Percentiles rank a stretch among this genome's conserved stretches.
Evolutionary conservation across 768 basidiomycete genomes (phyloP).

Genomic region (Agaricus blazei): DNA sequence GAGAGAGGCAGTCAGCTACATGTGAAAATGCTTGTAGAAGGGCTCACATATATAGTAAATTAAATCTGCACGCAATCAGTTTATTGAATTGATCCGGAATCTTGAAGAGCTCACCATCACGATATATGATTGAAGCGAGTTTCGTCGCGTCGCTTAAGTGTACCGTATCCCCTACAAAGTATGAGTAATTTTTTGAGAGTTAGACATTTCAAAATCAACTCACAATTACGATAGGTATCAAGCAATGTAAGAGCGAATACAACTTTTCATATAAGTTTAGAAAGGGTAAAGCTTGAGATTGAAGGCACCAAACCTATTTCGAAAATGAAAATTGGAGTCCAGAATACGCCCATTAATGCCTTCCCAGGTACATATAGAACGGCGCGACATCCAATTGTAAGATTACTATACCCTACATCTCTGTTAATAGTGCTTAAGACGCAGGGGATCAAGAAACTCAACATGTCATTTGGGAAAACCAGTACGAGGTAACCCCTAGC

Average conservation of each 20-base stretch:
- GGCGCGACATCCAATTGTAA: not conserved
- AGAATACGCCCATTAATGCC: not conserved
- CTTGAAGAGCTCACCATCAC: not conserved
- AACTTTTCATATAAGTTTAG: not conserved
- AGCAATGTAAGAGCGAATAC: not conserved
- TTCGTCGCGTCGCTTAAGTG: not conserved
- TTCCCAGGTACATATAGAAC: not conserved
- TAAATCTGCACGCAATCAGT: not conserved
- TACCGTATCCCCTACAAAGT: not conserved
- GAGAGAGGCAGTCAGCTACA: not conserved
- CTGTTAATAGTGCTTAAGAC: not conserved
- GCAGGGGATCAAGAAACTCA: not conserved
- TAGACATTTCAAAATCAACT: not conserved
- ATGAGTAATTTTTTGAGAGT: not conserved
- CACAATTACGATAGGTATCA: conserved; percentile 2
- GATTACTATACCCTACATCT: not conserved
- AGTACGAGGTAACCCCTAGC: not conserved
- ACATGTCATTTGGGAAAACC: not conserved
- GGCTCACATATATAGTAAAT: conserved; percentile 2
- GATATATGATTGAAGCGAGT: not conserved
- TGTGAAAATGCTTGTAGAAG: not conserved
- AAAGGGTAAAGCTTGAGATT: not conserved
- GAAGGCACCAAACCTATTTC: not conserved
- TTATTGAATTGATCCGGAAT: not conserved
- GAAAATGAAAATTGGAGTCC: conserved; percentile 5